Evolutionary conservation across 306 rosid genomes (phyloP).

Genomic region (Phaseolus lunatus): DNA sequence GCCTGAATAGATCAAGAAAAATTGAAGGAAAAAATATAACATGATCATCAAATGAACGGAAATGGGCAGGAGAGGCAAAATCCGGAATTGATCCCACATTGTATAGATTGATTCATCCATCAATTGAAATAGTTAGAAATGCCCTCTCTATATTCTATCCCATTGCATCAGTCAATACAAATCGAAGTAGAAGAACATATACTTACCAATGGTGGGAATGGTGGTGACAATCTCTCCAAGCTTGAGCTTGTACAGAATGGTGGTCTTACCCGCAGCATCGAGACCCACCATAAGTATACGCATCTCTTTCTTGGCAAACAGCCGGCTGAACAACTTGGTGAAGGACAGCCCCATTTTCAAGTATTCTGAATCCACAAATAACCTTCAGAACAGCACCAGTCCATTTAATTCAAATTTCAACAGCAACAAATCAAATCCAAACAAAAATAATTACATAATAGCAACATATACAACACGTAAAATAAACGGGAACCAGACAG

Average conservation of each 20-base stretch:
- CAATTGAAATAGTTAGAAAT: constrained; percentile 6
- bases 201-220: constrained; percentile 91
- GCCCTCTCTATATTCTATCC: not conserved
- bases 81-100: not conserved
- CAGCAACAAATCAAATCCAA: constrained; percentile 28
- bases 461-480: not conserved
- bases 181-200: not conserved
- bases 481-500: not conserved
- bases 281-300: constrained; percentile 98
- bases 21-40: not conserved
- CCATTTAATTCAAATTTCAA: constrained; percentile 15
- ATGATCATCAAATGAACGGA: not conserved
- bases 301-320: constrained; percentile 97
- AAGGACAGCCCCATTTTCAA: constrained; percentile 93
- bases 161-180: not conserved
- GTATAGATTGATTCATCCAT: not conserved
- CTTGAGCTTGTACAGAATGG: constrained; percentile 93
- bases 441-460: not conserved
- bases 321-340: constrained; percentile 91
- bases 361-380: constrained; percentile 43
- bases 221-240: constrained; percentile 97
- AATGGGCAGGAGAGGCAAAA: not conserved
- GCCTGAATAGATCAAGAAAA: not conserved
- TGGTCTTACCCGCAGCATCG: constrained; percentile 98
- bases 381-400: not conserved